phyloP scores from a whole-genome alignment of 228 moss, liverwort and hornwort species.

The Sphagnum magellanicum region DNA sequence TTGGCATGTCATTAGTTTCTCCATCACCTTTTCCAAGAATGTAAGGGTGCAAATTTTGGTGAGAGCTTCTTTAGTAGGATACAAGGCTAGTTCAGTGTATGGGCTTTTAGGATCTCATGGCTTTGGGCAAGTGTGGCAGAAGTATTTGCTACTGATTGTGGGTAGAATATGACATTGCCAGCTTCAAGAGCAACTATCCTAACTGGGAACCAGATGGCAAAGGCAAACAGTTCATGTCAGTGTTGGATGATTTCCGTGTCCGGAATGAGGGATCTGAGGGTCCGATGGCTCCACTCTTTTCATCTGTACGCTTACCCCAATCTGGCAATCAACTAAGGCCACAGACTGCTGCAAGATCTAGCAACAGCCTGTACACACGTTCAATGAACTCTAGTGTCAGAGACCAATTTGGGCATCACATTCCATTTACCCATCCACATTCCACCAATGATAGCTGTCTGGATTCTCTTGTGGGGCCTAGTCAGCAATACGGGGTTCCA shows the following conservation, averaged over 20 bases:
- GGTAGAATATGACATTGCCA: slow-evolving; percentile 13
- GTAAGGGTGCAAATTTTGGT: no score
- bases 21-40: no score
- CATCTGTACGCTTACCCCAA: slow-evolving; percentile 33
- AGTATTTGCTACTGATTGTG: no score
- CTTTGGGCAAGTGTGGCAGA: no score
- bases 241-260: slow-evolving; percentile 67
- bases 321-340: slow-evolving; percentile 48
- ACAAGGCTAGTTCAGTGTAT: no score
- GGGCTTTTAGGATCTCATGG: no score
- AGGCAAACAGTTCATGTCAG: slow-evolving; percentile 81
- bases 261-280: slow-evolving; percentile 61
- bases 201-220: slow-evolving; percentile 97
- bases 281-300: slow-evolving; percentile 34
- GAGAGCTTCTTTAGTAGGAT: no score
- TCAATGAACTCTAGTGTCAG: slow-evolving; percentile 43
- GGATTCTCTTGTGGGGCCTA: slow-evolving; percentile 5
- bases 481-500: slow-evolving; percentile 16
- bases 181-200: slow-evolving; percentile 94
- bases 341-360: slow-evolving; percentile 41
- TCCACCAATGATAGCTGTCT: slow-evolving; percentile 22
- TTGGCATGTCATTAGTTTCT: no score
- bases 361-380: slow-evolving; percentile 48
- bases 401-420: slow-evolving; percentile 49
- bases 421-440: slow-evolving; percentile 51